Percentiles rank a stretch among this genome's conserved stretches.
Conservation (phyloP, 225 moss, liverwort and hornwort species). For the Sphagnum tenellum region DNA sequence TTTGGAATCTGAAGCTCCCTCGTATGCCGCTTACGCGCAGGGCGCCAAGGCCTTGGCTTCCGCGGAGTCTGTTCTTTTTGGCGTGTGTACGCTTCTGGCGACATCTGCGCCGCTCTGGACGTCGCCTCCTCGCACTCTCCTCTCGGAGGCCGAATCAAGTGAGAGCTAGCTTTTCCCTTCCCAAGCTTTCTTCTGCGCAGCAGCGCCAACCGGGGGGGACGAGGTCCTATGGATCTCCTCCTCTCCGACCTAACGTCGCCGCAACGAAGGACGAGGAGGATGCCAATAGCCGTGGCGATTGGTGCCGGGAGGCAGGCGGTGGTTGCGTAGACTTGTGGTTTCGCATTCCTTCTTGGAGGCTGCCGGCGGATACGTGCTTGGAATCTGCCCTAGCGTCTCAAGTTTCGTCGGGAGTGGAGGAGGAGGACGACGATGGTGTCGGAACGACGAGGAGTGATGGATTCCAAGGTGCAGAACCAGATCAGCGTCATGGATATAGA, state of each 20-base stretch:
- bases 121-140: neutral
- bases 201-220: neutral
- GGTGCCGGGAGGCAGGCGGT: neutral
- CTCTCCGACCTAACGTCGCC: neutral
- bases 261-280: neutral
- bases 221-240: neutral
- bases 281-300: neutral
- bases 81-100: slow-evolving; percentile 1
- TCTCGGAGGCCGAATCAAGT: neutral
- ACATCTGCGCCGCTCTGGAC: neutral
- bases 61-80: neutral
- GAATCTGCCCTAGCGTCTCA: too few relatives aligned
- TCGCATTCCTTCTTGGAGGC: too few relatives aligned
- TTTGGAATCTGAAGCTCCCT: too few relatives aligned
- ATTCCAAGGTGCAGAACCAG: too few relatives aligned
- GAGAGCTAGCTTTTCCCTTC: neutral
- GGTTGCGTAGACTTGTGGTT: too few relatives aligned
- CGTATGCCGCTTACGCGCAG: too few relatives aligned
- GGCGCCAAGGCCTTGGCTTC: neutral
- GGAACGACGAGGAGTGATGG: too few relatives aligned
- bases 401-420: too few relatives aligned
- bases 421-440: too few relatives aligned
- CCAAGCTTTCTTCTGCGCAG: too few relatives aligned
- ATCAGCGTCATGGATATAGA: too few relatives aligned
- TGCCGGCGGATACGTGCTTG: too few relatives aligned